Conservation (phyloP, 108 stramenopile genomes). For the Discostella pseudostelligera region DNA sequence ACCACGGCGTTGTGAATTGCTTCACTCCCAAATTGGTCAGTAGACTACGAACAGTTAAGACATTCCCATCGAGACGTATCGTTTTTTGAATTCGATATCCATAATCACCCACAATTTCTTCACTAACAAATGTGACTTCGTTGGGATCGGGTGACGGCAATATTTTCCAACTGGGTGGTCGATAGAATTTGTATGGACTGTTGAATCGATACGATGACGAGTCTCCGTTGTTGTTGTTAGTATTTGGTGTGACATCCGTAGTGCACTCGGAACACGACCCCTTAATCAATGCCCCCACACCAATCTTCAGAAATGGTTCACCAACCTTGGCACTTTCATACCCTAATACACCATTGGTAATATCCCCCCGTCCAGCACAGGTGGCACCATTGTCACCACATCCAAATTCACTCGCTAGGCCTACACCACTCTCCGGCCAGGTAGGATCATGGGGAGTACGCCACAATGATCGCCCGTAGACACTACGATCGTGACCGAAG, state of each 20-base stretch:
- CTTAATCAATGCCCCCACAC: slow-evolving; percentile 62
- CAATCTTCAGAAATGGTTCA: slow-evolving; percentile 54
- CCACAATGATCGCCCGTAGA: slow-evolving; percentile 72
- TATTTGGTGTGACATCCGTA: no score
- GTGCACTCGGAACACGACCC: slow-evolving; percentile 70
- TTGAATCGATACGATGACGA: slow-evolving; percentile 85
- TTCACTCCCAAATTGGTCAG: slow-evolving; percentile 72
- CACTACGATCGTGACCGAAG: slow-evolving; percentile 23
- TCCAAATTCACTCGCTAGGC: slow-evolving; percentile 80
- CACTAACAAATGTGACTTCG: slow-evolving; percentile 49
- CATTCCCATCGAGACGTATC: slow-evolving; percentile 49
- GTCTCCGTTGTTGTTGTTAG: slow-evolving; percentile 49
- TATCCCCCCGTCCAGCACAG: slow-evolving; percentile 63
- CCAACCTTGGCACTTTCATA: slow-evolving; percentile 70
- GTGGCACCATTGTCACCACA: slow-evolving; percentile 75
- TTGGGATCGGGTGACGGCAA: slow-evolving; percentile 24
- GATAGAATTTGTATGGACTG: slow-evolving; percentile 67
- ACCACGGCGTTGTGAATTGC: slow-evolving; percentile 78
- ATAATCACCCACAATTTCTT: slow-evolving; percentile 49
- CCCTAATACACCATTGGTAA: slow-evolving; percentile 80
- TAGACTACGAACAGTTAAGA: slow-evolving; percentile 56
- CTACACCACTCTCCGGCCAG: slow-evolving; percentile 82
- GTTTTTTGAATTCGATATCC: slow-evolving; percentile 70
- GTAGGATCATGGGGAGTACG: slow-evolving; percentile 65
- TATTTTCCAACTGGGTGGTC: slow-evolving; percentile 55